Evolutionary conservation across 2,329 filamentous ascomycete species (phyloP).

Genomic region (Botryotinia globosa): DNA sequence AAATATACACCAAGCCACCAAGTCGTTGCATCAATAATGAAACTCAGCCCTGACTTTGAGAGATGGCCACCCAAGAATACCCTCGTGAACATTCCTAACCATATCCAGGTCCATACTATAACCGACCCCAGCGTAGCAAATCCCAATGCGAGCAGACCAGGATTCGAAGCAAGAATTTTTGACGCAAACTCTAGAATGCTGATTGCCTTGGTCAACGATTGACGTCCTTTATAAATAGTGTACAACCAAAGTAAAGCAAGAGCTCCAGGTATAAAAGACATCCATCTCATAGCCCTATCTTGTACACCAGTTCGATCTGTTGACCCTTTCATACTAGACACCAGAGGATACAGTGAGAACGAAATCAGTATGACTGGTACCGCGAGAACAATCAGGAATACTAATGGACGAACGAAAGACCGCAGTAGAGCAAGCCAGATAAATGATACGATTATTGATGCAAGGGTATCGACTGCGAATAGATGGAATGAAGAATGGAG

Average conservation of each 20-base stretch:
- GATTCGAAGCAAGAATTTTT: conserved; percentile 80
- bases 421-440: conserved; percentile 86
- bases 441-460: conserved; percentile 84
- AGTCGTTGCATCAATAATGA: conserved; percentile 81
- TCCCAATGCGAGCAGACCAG: conserved; percentile 79
- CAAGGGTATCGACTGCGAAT: conserved; percentile 83
- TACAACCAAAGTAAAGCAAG: conserved; percentile 79
- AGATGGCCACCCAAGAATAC: conserved; percentile 93
- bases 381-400: conserved; percentile 75
- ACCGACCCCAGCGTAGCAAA: conserved; percentile 72
- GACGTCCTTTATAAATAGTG: conserved; percentile 75
- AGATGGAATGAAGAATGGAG: conserved; percentile 84
- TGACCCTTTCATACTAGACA: conserved; percentile 80
- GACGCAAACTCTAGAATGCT: conserved; percentile 90
- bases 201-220: conserved; percentile 77
- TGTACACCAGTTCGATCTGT: conserved; percentile 77
- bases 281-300: conserved; percentile 85
- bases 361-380: conserved; percentile 84
- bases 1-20: conserved; percentile 97
- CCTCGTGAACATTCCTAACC: conserved; percentile 94
- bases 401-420: conserved; percentile 82
- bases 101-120: conserved; percentile 89
- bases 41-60: conserved; percentile 57
- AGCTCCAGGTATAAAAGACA: conserved; percentile 71
- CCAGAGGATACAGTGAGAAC: conserved; percentile 86